phyloP scores from a whole-genome alignment of 73 alveolate species.

The Tetrahymena thermophila region DNA sequence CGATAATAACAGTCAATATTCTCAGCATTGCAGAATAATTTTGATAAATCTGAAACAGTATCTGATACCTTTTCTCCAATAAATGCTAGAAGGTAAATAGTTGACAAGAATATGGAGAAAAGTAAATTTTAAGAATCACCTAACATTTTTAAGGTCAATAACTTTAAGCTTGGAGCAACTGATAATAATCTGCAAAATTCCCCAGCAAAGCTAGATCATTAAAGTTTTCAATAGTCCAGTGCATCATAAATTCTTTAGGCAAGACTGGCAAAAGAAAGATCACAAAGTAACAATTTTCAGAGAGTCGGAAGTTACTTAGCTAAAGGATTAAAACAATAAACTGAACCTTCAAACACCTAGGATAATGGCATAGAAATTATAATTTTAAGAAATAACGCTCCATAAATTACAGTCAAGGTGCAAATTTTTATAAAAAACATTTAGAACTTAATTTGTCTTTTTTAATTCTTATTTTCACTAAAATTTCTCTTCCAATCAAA shows the following conservation, averaged over 20 bases:
- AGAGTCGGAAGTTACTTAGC: neutral
- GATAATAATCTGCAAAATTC: neutral
- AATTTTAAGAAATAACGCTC: neutral
- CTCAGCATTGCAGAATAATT: neutral
- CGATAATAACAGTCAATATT: neutral
- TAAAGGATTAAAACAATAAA: neutral
- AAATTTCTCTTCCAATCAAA: neutral
- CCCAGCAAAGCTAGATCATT: neutral
- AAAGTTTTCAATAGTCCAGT: neutral
- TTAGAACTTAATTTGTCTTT: neutral
- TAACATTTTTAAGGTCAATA: neutral
- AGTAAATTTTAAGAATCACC: neutral
- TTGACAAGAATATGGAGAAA: neutral
- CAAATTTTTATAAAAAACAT: neutral
- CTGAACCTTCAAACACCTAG: neutral
- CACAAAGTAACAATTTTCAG: neutral
- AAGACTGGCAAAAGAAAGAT: neutral
- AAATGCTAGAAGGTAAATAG: neutral
- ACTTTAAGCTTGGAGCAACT: neutral
- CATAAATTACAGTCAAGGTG: neutral
- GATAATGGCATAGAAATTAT: neutral
- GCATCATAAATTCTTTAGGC: neutral
- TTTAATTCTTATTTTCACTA: neutral
- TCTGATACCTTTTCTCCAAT: neutral
- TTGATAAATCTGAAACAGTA: neutral